phyloP scores from a whole-genome alignment of 2,329 filamentous ascomycete species.

The Exophiala viscosa region DNA sequence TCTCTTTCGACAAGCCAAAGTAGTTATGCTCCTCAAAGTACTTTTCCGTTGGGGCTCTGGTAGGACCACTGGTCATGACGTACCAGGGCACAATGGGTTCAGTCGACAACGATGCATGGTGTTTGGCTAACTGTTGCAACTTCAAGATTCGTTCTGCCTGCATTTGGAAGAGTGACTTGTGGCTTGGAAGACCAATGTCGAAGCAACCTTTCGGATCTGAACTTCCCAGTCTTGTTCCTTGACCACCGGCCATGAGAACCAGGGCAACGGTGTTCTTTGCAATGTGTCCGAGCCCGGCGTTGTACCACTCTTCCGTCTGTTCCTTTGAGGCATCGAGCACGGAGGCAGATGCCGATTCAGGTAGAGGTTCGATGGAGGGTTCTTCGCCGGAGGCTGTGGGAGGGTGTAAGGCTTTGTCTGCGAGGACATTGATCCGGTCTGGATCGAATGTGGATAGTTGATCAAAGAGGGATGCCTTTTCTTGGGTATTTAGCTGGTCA shows the following conservation, averaged over 20 bases:
- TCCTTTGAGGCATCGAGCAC: slow-evolving; percentile 81
- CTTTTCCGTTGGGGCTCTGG: slow-evolving; percentile 81
- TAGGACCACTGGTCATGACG: slow-evolving; percentile 98
- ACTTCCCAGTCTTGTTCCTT: slow-evolving; percentile 91
- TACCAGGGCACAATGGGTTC: slow-evolving; percentile 83
- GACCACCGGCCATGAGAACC: slow-evolving; percentile 94
- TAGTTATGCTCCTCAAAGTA: slow-evolving; percentile 89
- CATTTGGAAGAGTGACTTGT: slow-evolving; percentile 95
- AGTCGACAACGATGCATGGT: slow-evolving; percentile 58
- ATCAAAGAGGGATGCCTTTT: slow-evolving; percentile 74
- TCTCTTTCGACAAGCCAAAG: slow-evolving; percentile 81
- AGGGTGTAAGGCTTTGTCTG: slow-evolving; percentile 75
- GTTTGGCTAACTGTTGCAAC: slow-evolving; percentile 74
- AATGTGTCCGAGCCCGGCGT: slow-evolving; percentile 62
- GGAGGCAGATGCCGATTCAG: slow-evolving; percentile 78
- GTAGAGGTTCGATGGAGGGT: slow-evolving; percentile 75
- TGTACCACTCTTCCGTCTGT: slow-evolving; percentile 81
- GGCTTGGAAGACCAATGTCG: slow-evolving; percentile 87
- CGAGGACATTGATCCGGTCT: slow-evolving; percentile 79
- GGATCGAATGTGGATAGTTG: slow-evolving; percentile 83
- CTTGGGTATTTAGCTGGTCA: slow-evolving; percentile 67
- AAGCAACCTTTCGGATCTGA: slow-evolving; percentile 96
- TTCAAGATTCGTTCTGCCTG: slow-evolving; percentile 92
- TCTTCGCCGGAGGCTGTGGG: slow-evolving; percentile 53
- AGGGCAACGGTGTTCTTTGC: slow-evolving; percentile 71